phyloP scores from a whole-genome alignment of 2,329 filamentous ascomycete genomes.

The Clonostachys rhizophaga region DNA sequence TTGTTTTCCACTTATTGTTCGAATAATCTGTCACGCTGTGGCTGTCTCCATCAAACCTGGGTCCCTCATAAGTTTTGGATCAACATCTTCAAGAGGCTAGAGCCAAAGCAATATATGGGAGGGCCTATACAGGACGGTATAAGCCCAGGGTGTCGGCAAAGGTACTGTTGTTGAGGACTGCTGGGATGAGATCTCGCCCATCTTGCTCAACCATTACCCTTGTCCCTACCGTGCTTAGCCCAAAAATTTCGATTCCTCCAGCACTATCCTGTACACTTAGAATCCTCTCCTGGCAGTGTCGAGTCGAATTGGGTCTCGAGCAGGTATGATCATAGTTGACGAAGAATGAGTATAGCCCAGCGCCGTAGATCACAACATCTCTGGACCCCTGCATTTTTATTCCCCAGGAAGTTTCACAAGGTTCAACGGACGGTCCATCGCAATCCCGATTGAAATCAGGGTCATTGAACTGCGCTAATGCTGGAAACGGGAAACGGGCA shows the following conservation, averaged over 20 bases:
- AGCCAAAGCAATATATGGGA: no score
- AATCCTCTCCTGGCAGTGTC: conserved; percentile 41
- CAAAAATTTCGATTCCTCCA: conserved; percentile 13
- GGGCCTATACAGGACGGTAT: conserved; percentile 6
- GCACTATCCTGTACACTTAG: conserved; percentile 16
- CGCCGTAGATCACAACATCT: conserved; percentile 55
- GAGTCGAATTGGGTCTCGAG: conserved; percentile 30
- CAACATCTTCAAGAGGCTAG: no score
- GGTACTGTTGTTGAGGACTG: conserved; percentile 17
- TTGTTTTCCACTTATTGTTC: no score
- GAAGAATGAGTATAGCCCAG: conserved; percentile 66
- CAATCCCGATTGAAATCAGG: conserved; percentile 47
- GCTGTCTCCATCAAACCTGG: no score
- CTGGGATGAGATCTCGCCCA: conserved; percentile 11
- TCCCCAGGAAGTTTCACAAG: conserved; percentile 60
- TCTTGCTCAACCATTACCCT: conserved; percentile 15
- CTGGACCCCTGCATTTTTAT: conserved; percentile 53
- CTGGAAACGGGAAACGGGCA: conserved; percentile 51
- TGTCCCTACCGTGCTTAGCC: conserved; percentile 18
- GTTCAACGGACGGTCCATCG: conserved; percentile 10
- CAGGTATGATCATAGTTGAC: conserved; percentile 53
- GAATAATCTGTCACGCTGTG: no score
- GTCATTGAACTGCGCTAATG: conserved; percentile 35
- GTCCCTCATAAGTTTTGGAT: no score
- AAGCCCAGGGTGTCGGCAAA: conserved; percentile 19